phyloP scores from a whole-genome alignment of 163 green algal genomes.

The Chloromonas sp. region DNA sequence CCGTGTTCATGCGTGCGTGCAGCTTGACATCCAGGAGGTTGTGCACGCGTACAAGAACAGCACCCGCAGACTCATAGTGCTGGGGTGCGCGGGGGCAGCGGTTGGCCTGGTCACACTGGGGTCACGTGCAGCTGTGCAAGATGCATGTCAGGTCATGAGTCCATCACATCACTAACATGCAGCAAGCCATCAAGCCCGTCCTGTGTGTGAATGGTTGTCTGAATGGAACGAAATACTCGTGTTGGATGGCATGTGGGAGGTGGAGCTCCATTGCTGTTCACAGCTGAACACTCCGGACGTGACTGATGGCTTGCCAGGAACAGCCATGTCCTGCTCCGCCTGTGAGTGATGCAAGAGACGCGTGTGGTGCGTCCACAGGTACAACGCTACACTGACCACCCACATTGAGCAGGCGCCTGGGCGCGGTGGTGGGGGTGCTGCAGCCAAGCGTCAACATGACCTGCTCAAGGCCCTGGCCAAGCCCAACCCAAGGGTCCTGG shows the following conservation, averaged over 20 bases:
- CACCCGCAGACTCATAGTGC: slow-evolving; percentile 73
- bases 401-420: slow-evolving; percentile 42
- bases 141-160: too few relatives aligned
- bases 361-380: slow-evolving; percentile 52
- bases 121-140: too few relatives aligned
- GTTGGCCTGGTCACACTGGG: background rate
- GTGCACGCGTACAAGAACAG: slow-evolving; percentile 42
- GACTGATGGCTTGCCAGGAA: too few relatives aligned
- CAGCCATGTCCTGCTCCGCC: too few relatives aligned
- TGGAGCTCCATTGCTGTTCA: too few relatives aligned
- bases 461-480: slow-evolving; percentile 23
- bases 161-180: too few relatives aligned
- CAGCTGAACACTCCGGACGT: too few relatives aligned
- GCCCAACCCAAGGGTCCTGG: slow-evolving; percentile 53
- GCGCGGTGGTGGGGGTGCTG: background rate
- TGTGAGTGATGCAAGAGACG: too few relatives aligned
- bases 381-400: slow-evolving; percentile 90
- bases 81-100: slow-evolving; percentile 62
- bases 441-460: slow-evolving; percentile 82
- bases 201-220: too few relatives aligned
- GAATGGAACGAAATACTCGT: too few relatives aligned
- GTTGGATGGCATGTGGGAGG: too few relatives aligned
- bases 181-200: too few relatives aligned
- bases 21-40: slow-evolving; percentile 45
- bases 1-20: background rate